Evolutionary conservation across 2,329 filamentous ascomycete genomes (phyloP).

Genomic region (Ophiostoma ulmi): DNA sequence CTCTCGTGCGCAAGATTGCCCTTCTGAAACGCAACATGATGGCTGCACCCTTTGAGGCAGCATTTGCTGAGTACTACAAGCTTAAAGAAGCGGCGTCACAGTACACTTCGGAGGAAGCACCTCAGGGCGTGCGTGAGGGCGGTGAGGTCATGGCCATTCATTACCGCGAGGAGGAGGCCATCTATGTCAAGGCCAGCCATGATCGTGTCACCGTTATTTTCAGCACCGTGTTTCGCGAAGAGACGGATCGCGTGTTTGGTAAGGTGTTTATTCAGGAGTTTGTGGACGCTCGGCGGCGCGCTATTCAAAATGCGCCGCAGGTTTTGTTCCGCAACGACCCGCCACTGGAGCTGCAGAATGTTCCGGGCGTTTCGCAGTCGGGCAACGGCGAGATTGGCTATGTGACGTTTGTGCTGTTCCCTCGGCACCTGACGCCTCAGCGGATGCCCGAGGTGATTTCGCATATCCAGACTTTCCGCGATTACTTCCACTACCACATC

Average conservation of each 20-base stretch:
- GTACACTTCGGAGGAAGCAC: slow-evolving; percentile 89
- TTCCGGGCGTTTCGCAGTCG: slow-evolving; percentile 72
- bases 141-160: slow-evolving; percentile 94
- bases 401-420: slow-evolving; percentile 97
- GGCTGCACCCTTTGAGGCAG: slow-evolving; percentile 96
- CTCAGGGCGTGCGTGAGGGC: slow-evolving; percentile 82
- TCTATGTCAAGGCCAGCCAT: slow-evolving; percentile 95
- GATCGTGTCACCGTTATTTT: slow-evolving; percentile 99
- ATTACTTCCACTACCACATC: slow-evolving; percentile 99
- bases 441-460: slow-evolving; percentile 93
- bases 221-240: slow-evolving; percentile 95
- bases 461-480: slow-evolving; percentile 98
- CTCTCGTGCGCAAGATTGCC: slow-evolving; percentile 79
- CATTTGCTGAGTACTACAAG: slow-evolving; percentile 86
- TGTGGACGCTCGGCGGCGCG: slow-evolving; percentile 87
- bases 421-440: slow-evolving; percentile 84
- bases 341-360: slow-evolving; percentile 80
- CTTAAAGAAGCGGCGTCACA: slow-evolving; percentile 83
- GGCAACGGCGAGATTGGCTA: slow-evolving; percentile 88
- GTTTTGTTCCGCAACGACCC: slow-evolving; percentile 94
- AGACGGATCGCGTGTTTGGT: slow-evolving; percentile 94
- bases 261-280: slow-evolving; percentile 99
- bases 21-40: slow-evolving; percentile 97
- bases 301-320: slow-evolving; percentile 96
- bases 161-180: slow-evolving; percentile 97